Base-by-base conservation (phyloP, 2,329 filamentous ascomycete genomes). In the Fusarium clavum region DNA sequence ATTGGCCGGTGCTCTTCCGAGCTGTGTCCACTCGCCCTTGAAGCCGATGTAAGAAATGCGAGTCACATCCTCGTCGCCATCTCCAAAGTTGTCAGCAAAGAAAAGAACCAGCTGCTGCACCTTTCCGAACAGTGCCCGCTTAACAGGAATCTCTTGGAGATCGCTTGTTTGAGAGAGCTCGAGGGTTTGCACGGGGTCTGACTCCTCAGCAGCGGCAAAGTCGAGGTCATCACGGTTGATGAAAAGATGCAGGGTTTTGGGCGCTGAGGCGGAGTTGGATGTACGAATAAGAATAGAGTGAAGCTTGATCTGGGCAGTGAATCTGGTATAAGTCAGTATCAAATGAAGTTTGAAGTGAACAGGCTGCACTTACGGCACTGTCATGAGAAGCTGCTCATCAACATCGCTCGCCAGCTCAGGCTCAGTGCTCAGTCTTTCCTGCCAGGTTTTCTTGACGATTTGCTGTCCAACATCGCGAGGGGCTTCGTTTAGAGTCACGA, bases 331-430 rank as follows among this genome's bases (percentile, higher is more conserved):
- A 13, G 14, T 70, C 2, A 71, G 52, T 48, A 16, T 14, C 1
- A 32, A 12, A 51, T 2, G 22, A 12, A 2, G 4, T 32, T 30
- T 5, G 13, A 40, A 5, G 34, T 8, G n/a, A 9, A n/a, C 18
- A 13, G 7, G 1, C 7, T 57, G 9, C 2, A 85, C 92, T 73
- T 82, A 97, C 92, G 96, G 96, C 40, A 98, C 87, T 69, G 91
- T 91, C 86, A 99, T 93, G 59, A 99, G 83, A n/a, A 99, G 81
- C 83, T 99, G 94, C 83, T 97, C 94, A 78, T 98, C 96, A 0
- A 91, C 90, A 78, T 97, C 93, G 77, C 94, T 97, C 75, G 87
- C 88, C 30, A 99, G 86, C 81, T 97, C 92, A 0, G 94, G 93
- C 73, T 89, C 83, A 5, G 86, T 79, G 18, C 88, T 80, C 64